A percentile compares a stretch with the other conserved stretches of the same genome.
These are phyloP conservation scores for Pythium brachiatum DNA, from an alignment of 352 stramenopile species.

Conservation along the genomic window DNA sequence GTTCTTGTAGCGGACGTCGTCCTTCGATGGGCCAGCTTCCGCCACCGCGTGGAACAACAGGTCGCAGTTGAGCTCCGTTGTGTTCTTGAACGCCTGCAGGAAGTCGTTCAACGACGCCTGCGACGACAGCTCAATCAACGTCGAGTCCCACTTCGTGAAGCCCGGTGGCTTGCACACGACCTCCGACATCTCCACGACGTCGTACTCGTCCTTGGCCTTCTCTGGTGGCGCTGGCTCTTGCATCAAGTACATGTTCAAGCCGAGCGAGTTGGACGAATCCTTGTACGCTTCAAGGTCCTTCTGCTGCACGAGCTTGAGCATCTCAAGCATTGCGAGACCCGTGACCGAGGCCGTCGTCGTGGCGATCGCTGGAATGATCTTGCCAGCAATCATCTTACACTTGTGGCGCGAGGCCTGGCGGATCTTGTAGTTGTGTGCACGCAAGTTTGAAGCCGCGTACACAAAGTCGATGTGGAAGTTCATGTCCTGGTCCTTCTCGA, in stretches of 20 bases:
- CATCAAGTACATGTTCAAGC: conserved; percentile 92
- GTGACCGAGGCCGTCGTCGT: conserved; percentile 99
- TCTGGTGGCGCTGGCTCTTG: conserved; percentile 80
- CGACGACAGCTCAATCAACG: conserved; percentile 64
- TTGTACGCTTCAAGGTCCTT: conserved; percentile 90
- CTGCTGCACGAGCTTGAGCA: conserved; percentile 86
- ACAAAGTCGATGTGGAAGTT: conserved; percentile 98
- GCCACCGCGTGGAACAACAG: conserved; percentile 78
- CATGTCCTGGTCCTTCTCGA: conserved; percentile 98
- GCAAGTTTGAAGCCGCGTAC: conserved; percentile 96
- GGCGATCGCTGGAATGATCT: conserved; percentile 99
- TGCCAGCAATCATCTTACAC: conserved; percentile 99
- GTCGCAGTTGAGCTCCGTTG: conserved; percentile 77
- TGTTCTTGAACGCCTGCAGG: conserved; percentile 57
- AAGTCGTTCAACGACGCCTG: conserved; percentile 70
- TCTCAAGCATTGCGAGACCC: conserved; percentile 93
- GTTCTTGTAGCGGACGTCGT: conserved; percentile 57
- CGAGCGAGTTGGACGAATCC: conserved; percentile 91
- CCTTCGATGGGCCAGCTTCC: conserved; percentile 65
- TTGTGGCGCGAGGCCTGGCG: conserved; percentile 80
- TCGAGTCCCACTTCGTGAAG: conserved; percentile 94
- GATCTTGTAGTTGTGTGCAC: conserved; percentile 88
- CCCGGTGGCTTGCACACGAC: conserved; percentile 83
- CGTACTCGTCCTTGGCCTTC: conserved; percentile 91
- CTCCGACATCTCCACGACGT: conserved; percentile 86